Conservation (phyloP, 345 rosid genomes). For the Mallotus nudiflorus region DNA sequence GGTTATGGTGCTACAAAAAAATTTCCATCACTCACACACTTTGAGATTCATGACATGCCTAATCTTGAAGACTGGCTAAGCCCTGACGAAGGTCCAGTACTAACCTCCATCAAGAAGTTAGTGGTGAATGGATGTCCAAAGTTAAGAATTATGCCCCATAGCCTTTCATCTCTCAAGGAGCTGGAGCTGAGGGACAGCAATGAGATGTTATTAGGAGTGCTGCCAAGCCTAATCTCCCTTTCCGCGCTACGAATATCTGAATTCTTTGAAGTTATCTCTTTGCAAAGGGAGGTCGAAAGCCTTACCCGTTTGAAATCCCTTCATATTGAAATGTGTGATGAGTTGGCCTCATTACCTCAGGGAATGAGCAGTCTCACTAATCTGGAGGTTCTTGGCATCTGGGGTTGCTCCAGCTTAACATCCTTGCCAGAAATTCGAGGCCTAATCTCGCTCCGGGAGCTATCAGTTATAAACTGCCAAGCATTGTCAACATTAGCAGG, state of each 20-base stretch:
- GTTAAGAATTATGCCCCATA: background rate
- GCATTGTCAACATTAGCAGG: background rate
- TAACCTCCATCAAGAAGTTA: background rate
- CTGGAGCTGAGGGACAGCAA: background rate
- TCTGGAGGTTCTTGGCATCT: background rate
- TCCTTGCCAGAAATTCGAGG: constrained; percentile 4
- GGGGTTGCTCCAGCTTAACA: background rate
- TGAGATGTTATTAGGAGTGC: background rate
- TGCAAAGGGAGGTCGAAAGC: constrained; percentile 4
- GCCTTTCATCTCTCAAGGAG: constrained; percentile 4
- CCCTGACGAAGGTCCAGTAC: background rate
- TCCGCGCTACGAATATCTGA: background rate
- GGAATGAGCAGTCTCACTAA: background rate
- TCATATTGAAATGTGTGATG: constrained; percentile 6
- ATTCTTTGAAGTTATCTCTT: background rate
- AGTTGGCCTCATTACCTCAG: background rate
- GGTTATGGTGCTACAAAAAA: background rate
- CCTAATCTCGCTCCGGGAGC: background rate
- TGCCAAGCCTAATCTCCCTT: constrained; percentile 4
- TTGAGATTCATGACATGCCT: background rate
- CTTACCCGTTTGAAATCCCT: background rate
- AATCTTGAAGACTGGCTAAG: constrained; percentile 1
- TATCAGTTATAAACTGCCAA: background rate
- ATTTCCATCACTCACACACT: background rate
- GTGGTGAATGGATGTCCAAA: constrained; percentile 10